Base-by-base conservation (phyloP, 2,329 filamentous ascomycete species). In the Cadophora malorum region DNA sequence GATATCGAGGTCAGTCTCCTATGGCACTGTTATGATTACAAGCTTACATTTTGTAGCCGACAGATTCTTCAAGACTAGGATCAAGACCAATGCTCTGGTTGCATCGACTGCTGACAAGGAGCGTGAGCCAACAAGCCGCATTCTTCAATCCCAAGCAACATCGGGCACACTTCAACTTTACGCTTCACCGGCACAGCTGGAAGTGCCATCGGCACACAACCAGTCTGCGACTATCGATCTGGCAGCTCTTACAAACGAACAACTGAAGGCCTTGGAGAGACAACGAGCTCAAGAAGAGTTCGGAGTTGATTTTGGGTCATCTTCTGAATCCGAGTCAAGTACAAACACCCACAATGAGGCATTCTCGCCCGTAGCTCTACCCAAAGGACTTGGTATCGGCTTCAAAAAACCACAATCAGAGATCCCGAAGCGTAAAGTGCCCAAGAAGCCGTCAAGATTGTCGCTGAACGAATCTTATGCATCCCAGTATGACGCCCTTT, bases 351-450 rank as follows among this genome's bases (percentile, higher is more conserved):
- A 49, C 6, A 28, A 52, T 16, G 65, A 59, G 33, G 5, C 21
- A 6, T 23, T 25, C 16, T 58, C 41, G 38, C 63, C 63, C 10
- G 50, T 41, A 6, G 31, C n/a, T 47, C 10, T 45, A 19, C 38
- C 49, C 16, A 31, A 47, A 45, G 52, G 65, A 16, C 58, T 71
- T 60, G 59, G 69, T 49, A 58, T 69, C 49, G 58, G n/a, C 19
- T 41, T 62, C 41, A 28, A 62, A 23, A 74, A 73, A 28, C 66
- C 70, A n/a, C 69, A 73, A 6, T 71, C 67, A n/a, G 64, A 69
- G 21, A 65, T 66, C 45, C 69, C 66, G 5, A 41, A 41, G 16
- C 23, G n/a, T 25, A 31, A 7, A 23, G 45, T 38, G n/a, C 35
- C 35, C 12, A 64, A 64, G 16, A 56, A 59, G 56, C 56, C 14